phyloP scores from a whole-genome alignment of 176 grass and related monocot species.

The Aegilops sharonensis region DNA sequence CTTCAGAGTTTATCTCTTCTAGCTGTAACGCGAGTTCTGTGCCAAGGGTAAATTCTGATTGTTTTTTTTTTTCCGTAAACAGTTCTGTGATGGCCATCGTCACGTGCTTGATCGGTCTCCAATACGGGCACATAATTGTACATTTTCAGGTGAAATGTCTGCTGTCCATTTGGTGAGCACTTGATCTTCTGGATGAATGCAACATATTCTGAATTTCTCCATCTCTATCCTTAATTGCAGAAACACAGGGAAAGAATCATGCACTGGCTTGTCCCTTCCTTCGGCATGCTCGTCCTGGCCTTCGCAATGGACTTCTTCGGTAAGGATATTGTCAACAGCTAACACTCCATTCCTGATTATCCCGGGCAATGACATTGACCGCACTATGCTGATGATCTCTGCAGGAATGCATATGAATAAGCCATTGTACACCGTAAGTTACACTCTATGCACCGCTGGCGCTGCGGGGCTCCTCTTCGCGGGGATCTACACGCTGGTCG shows the following conservation, averaged over 20 bases:
- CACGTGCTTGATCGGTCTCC: conserved; percentile 91
- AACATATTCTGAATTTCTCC: conserved; percentile 14
- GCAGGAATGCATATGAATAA: conserved; percentile 89
- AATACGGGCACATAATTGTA: conserved; percentile 83
- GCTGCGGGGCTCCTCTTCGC: conserved; percentile 67
- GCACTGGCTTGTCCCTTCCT: conserved; percentile 76
- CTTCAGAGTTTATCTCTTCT: background rate
- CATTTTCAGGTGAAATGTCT: conserved; percentile 71
- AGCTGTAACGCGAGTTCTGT: background rate
- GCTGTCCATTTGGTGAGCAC: background rate
- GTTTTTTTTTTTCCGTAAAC: conserved; percentile 25
- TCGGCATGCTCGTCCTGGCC: conserved; percentile 59
- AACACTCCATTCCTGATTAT: background rate
- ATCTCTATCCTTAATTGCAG: conserved; percentile 41
- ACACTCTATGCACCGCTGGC: conserved; percentile 73
- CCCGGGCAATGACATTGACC: background rate
- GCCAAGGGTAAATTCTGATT: conserved; percentile 5
- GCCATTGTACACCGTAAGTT: conserved; percentile 77
- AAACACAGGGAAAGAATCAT: conserved; percentile 72
- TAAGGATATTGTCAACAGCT: conserved; percentile 22
- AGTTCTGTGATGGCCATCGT: conserved; percentile 94
- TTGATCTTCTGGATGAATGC: background rate
- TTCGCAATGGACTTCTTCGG: conserved; percentile 71
- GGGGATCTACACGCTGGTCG: conserved; percentile 75
- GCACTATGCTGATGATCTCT: background rate